Conservation (phyloP, 2,329 filamentous ascomycete species). For the Zymoseptoria brevis region DNA sequence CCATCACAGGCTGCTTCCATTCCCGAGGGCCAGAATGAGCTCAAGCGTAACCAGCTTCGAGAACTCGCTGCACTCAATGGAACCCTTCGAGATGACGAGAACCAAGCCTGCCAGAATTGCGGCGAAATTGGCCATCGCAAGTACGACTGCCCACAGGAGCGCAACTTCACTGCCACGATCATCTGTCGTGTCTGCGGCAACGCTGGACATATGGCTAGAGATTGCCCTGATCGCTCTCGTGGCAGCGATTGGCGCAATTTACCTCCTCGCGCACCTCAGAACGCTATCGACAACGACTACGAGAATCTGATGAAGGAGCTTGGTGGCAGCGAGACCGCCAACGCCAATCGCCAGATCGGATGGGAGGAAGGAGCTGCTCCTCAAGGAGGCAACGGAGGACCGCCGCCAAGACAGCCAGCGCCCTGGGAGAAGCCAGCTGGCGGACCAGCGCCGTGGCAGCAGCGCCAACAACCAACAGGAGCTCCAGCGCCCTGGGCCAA, state of each 20-base stretch:
- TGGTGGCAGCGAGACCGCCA: slow-evolving; percentile 55
- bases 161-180: slow-evolving; percentile 98
- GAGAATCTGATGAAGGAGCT: slow-evolving; percentile 99
- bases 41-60: slow-evolving; percentile 96
- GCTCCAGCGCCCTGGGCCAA: slow-evolving; percentile 32
- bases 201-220: slow-evolving; percentile 94
- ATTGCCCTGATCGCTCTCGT: slow-evolving; percentile 89
- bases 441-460: slow-evolving; percentile 32
- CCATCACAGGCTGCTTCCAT: slow-evolving; percentile 79
- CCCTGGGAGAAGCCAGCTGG: slow-evolving; percentile 26
- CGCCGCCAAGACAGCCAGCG: slow-evolving; percentile 13
- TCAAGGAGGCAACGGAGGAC: slow-evolving; percentile 54
- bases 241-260: slow-evolving; percentile 86
- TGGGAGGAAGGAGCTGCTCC: slow-evolving; percentile 60
- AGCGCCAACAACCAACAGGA: slow-evolving; percentile 16
- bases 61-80: slow-evolving; percentile 97
- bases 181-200: slow-evolving; percentile 98
- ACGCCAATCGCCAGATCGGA: slow-evolving; percentile 73
- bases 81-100: slow-evolving; percentile 97
- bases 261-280: slow-evolving; percentile 49
- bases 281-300: slow-evolving; percentile 79
- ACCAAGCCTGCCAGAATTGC: slow-evolving; percentile 98
- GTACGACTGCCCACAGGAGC: slow-evolving; percentile 95
- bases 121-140: slow-evolving; percentile 98
- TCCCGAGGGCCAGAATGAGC: slow-evolving; percentile 95